Evolutionary conservation across 179 eudicot species (phyloP).

Genomic region (Beta lomatogona): DNA sequence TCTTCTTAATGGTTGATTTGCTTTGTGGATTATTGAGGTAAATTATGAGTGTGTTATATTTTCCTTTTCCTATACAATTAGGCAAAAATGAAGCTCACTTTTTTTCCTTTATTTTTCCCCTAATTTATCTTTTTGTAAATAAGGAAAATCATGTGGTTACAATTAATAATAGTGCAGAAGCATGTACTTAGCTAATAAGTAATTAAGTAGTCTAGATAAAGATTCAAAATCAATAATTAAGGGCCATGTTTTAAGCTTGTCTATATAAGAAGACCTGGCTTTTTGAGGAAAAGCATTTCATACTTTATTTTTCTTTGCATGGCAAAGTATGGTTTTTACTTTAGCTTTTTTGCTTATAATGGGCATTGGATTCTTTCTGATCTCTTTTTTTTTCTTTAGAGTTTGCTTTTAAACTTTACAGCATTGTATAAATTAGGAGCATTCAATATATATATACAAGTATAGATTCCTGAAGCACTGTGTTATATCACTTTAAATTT

Average conservation of each 20-base stretch:
- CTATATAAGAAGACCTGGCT: slow-evolving; percentile 23
- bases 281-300: slow-evolving; percentile 25
- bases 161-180: too few species aligned
- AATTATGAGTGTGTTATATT: too few species aligned
- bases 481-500: not conserved
- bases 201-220: not conserved
- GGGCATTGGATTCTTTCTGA: slow-evolving; percentile 39
- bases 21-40: slow-evolving; percentile 2
- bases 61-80: too few species aligned
- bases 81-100: not conserved
- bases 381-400: slow-evolving; percentile 27
- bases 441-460: slow-evolving; percentile 10
- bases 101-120: too few species aligned
- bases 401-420: slow-evolving; percentile 27
- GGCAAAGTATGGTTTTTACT: slow-evolving; percentile 27
- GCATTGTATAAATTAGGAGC: slow-evolving; percentile 21
- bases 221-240: slow-evolving; percentile 15
- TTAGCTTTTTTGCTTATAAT: slow-evolving; percentile 29
- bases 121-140: too few species aligned
- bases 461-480: slow-evolving; percentile 27
- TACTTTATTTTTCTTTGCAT: slow-evolving; percentile 25
- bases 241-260: slow-evolving; percentile 37
- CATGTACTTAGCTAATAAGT: too few species aligned
- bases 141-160: too few species aligned
- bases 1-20: not conserved